Evolutionary conservation across 225 moss, liverwort and hornwort species (phyloP).

Genomic region (Thuidium tamariscinum): DNA sequence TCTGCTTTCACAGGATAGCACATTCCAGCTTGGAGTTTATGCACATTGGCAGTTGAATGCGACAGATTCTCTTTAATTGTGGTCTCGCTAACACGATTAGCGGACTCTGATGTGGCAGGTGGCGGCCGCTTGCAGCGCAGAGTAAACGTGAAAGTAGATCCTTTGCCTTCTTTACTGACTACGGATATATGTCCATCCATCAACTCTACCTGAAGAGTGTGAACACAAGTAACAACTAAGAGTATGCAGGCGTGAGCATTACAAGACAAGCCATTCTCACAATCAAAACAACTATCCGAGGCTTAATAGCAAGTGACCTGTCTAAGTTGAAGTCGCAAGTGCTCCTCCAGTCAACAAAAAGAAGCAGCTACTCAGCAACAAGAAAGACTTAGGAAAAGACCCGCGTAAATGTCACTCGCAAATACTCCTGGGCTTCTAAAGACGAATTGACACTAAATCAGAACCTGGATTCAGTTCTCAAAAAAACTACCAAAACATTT

Average conservation of each 20-base stretch:
- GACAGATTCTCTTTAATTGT: slow-evolving; percentile 34
- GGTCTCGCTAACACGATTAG: slow-evolving; percentile 27
- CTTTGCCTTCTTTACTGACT: slow-evolving; percentile 29
- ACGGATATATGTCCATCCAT: slow-evolving; percentile 43
- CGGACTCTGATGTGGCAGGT: neutral
- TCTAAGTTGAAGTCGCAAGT: neutral
- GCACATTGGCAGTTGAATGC: slow-evolving; percentile 37
- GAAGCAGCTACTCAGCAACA: slow-evolving; percentile 12
- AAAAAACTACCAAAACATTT: neutral
- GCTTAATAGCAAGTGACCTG: slow-evolving; percentile 12
- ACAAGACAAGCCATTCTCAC: neutral
- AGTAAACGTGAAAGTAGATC: slow-evolving; percentile 45
- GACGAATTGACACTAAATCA: neutral
- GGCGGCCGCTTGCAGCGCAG: slow-evolving; percentile 29
- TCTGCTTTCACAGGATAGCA: slow-evolving; percentile 18
- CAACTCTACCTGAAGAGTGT: slow-evolving; percentile 31
- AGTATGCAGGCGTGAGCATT: neutral
- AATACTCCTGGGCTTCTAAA: neutral
- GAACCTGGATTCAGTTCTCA: neutral
- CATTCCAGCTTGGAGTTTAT: slow-evolving; percentile 53
- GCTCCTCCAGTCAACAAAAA: slow-evolving; percentile 1
- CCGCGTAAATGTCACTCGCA: neutral
- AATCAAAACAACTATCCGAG: neutral
- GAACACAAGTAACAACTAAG: neutral
- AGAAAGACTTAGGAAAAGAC: neutral